Base-by-base conservation (phyloP, 78 protist genomes). In the Monosiga brevicollis region DNA sequence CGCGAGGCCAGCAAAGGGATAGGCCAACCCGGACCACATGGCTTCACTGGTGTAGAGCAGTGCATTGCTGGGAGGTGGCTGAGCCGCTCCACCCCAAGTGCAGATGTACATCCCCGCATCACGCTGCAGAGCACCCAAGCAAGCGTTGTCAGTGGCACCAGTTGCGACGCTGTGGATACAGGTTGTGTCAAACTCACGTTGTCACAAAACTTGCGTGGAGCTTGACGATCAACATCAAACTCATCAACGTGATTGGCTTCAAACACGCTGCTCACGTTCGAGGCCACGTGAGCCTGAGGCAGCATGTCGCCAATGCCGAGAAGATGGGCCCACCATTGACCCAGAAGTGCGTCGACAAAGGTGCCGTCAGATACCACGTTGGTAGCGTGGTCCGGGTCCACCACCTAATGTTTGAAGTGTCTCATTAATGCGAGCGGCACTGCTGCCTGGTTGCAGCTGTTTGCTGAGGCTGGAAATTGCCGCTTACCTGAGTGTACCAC, bases 261-360 rank as follows among this genome's bases (percentile, higher is more conserved):
- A 2, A 34, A 34, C 11, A 6, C 2, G 55, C 9, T 34, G 10
- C 22, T 15, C 55, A 42, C n/a, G 10, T 15, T 42, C 6, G 40
- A 23, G 42, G 20, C n/a, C 36, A 78, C 80, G 55, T 78, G 80
- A 3, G 80, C 80, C n/a, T 6, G 73, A 6, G 80, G 80, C 9
- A 78, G 39, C 73, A 78, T 23, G 11, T 6, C 23, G 20, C 80
- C 80, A 20, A 78, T 22, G 25, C 55, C 80, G 42, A 78, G 80
- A 20, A 78, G 3, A 9, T 32, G n/a, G 11, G 80, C 80, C 80
- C 80, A 78, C 80, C 80, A 78, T 40, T 78, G 40, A 49, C 62
- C 62, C 29, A 49, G 62, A 49, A 49, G 62, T 15, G 62, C 6
- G 55, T 78, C 73, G 24, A 78, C 73, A 20, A 78, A 43, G n/a